These are phyloP conservation scores for Westerdykella ornata DNA, from an alignment of 2,329 filamentous ascomycete genomes.

Conservation along the genomic window DNA sequence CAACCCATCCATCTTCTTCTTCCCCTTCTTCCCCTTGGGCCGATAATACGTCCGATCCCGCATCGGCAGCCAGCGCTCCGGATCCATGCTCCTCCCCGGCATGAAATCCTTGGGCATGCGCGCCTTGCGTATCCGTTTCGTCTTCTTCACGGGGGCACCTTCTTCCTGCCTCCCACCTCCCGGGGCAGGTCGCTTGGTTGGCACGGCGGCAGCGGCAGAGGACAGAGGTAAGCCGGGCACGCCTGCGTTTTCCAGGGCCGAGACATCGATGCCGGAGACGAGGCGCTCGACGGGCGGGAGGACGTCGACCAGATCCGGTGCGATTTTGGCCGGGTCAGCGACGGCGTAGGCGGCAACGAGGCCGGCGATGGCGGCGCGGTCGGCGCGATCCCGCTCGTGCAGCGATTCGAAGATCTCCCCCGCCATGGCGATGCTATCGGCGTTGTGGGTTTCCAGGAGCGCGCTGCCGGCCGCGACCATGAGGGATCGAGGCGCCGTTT, in stretches of 20 bases:
- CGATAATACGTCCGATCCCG: constrained; percentile 82
- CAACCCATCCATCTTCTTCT: constrained; percentile 61
- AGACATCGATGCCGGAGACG: constrained; percentile 54
- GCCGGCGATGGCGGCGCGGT: constrained; percentile 68
- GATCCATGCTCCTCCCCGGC: constrained; percentile 71
- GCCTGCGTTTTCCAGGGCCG: constrained; percentile 59
- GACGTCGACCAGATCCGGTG: constrained; percentile 47
- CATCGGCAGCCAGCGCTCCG: constrained; percentile 88
- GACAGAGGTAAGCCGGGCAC: constrained; percentile 45
- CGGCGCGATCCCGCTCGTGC: constrained; percentile 57
- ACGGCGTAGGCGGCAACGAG: constrained; percentile 76
- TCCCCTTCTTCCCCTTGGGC: constrained; percentile 87
- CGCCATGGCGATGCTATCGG: constrained; percentile 62
- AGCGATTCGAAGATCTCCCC: constrained; percentile 73
- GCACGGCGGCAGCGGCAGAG: constrained; percentile 29
- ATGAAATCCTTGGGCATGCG: constrained; percentile 69
- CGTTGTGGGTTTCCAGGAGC: constrained; percentile 66
- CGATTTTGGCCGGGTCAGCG: constrained; percentile 50
- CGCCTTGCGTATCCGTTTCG: constrained; percentile 53
- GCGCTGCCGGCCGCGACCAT: constrained; percentile 70
- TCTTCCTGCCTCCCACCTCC: constrained; percentile 28
- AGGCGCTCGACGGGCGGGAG: constrained; percentile 59
- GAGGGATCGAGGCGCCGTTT: constrained; percentile 50
- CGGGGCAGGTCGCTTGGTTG: constrained; percentile 37
- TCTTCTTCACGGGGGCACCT: constrained; percentile 44